Evolutionary conservation across 2,329 filamentous ascomycete genomes (phyloP).

Genomic region (Monascus ruber): DNA sequence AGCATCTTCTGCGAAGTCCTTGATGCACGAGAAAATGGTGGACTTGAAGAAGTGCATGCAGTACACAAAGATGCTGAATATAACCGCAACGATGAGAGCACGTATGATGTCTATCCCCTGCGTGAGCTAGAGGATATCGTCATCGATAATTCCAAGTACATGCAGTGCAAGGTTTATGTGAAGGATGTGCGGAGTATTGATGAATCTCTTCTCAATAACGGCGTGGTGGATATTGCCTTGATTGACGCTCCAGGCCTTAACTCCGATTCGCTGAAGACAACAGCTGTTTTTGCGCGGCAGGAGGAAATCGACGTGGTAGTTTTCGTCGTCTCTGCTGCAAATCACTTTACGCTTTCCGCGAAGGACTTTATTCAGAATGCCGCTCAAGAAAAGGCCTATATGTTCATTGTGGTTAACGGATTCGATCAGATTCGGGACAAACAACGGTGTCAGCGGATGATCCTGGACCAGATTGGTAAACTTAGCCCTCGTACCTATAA

Average conservation of each 20-base stretch:
- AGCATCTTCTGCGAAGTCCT: constrained; percentile 97
- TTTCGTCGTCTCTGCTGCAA: constrained; percentile 93
- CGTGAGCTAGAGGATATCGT: constrained; percentile 79
- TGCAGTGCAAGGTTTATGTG: constrained; percentile 94
- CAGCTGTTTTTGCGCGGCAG: constrained; percentile 89
- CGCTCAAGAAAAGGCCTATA: constrained; percentile 92
- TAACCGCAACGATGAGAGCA: constrained; percentile 82
- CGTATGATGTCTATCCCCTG: constrained; percentile 77
- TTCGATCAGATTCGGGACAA: constrained; percentile 93
- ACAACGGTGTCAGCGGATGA: constrained; percentile 79
- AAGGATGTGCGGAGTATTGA: constrained; percentile 81
- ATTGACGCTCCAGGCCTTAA: constrained; percentile 96
- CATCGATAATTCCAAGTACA: constrained; percentile 74
- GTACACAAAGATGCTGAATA: constrained; percentile 73
- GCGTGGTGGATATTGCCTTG: constrained; percentile 92
- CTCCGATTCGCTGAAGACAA: constrained; percentile 92
- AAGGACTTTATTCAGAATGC: constrained; percentile 96
- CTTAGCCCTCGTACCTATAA: constrained; percentile 92
- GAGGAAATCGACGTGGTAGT: constrained; percentile 99
- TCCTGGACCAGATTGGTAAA: constrained; percentile 74
- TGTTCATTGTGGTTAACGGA: constrained; percentile 97
- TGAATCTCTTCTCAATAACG: constrained; percentile 90
- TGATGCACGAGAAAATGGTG: constrained; percentile 80
- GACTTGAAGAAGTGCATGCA: constrained; percentile 89
- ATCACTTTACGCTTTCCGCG: constrained; percentile 96